A percentile compares a stretch with the other conserved stretches of the same genome.
Evolutionary conservation across 2,329 filamentous ascomycete genomes (phyloP).

Genomic region (Diaporthe vexans): DNA sequence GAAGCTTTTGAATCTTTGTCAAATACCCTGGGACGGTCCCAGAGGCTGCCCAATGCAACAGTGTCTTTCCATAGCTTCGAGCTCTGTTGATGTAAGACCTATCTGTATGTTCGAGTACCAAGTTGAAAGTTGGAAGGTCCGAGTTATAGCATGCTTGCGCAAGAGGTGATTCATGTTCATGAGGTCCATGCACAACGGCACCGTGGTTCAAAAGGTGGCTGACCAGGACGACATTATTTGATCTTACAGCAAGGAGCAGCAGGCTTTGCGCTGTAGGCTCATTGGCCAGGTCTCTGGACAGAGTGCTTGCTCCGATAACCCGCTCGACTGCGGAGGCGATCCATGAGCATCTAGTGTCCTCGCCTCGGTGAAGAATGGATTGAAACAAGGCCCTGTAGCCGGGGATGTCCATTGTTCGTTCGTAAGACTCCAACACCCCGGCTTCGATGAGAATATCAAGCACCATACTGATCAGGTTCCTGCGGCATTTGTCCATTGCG

Average conservation of each 20-base stretch:
- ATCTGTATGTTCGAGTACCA: background rate
- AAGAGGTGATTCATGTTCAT: fast-evolving
- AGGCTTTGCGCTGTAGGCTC: background rate
- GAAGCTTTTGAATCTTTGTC: background rate
- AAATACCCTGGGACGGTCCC: background rate
- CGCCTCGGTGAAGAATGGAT: background rate
- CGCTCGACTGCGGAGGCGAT: background rate
- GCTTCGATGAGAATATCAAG: background rate
- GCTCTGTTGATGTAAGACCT: background rate
- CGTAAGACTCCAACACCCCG: background rate
- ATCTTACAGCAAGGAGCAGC: background rate
- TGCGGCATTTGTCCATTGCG: fast-evolving
- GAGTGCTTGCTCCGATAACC: background rate
- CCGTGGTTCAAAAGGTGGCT: background rate
- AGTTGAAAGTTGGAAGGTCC: background rate
- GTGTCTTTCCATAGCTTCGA: background rate
- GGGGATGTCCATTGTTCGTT: background rate
- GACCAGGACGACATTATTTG: background rate
- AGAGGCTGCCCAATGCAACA: background rate
- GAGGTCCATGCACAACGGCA: background rate
- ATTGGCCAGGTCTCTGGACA: fast-evolving
- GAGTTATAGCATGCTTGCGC: background rate
- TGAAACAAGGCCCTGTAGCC: background rate
- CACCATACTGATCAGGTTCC: background rate
- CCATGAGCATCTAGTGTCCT: background rate